A percentile compares a stretch with the other conserved stretches of the same genome.
Evolutionary conservation across 2,329 filamentous ascomycete genomes (phyloP).

Genomic region (Lecanicillium sp.): DNA sequence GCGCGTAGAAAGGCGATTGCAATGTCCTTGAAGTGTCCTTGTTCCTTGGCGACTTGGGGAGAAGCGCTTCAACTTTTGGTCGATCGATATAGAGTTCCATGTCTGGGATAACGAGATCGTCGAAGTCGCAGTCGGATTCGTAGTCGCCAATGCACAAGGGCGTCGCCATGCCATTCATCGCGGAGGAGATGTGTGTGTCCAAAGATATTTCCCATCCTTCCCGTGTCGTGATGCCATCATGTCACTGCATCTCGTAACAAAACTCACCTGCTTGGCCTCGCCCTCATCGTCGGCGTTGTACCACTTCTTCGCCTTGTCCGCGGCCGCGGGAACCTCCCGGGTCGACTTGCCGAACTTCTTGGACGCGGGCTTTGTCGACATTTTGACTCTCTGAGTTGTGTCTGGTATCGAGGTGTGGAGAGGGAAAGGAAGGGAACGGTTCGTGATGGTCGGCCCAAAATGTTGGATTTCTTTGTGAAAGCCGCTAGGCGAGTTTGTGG

Average conservation of each 20-base stretch:
- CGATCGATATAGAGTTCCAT: not conserved
- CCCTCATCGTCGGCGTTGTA: slow-evolving; percentile 92
- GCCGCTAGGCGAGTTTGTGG: slow-evolving; percentile 38
- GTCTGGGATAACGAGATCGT: not conserved
- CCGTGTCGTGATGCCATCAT: slow-evolving; percentile 13
- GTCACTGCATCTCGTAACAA: slow-evolving; percentile 12
- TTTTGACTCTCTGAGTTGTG: slow-evolving; percentile 49
- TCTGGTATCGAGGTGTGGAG: slow-evolving; percentile 31
- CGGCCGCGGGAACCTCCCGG: slow-evolving; percentile 78
- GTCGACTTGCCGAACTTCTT: slow-evolving; percentile 98
- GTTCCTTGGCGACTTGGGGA: not conserved
- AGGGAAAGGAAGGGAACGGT: slow-evolving; percentile 30
- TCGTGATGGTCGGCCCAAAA: slow-evolving; percentile 34
- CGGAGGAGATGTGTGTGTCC: not conserved
- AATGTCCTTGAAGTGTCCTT: not conserved
- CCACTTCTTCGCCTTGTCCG: slow-evolving; percentile 97
- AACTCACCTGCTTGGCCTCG: slow-evolving; percentile 90
- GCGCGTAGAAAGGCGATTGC: slow-evolving; percentile 1
- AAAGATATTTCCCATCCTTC: not conserved
- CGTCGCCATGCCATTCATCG: slow-evolving; percentile 7
- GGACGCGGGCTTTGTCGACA: slow-evolving; percentile 70
- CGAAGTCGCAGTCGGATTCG: not conserved
- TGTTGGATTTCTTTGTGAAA: slow-evolving; percentile 37
- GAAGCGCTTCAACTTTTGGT: not conserved
- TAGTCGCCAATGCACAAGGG: slow-evolving; percentile 8